Base-by-base conservation (phyloP, 176 grass and related monocot species). In the Aegilops umbellulata region DNA sequence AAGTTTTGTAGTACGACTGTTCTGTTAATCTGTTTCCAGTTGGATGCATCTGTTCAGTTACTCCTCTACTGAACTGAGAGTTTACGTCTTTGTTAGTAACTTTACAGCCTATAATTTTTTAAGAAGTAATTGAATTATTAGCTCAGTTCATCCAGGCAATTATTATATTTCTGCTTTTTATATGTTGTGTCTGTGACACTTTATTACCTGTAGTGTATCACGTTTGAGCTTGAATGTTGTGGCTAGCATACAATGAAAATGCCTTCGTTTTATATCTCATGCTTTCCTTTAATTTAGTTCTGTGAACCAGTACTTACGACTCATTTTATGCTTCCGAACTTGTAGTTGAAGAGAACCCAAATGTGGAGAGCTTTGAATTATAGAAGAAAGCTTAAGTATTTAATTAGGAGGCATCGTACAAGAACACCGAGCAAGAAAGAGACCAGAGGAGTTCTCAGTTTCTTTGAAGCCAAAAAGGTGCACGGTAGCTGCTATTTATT, bases 291-390 rank as follows among this genome's bases (percentile, higher is more conserved):
- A 51, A 34, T 38, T 60, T 23, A 49, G 38, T 69, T 35, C 10
- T 30, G 53, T 3, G 2, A 25, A 77, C 29, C 41, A 65, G 62
- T 84, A 63, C 64, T 29, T 49, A 53, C 73, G 22, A 65, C 39
- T 79, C n/a, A 55, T 23, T 20, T 65, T 38, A n/a, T 76, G 7
- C 14, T 76, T 82, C 78, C 27, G 58, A 68, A 64, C 84, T 6
- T 92, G 84, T 60, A 90, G 87, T 70, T 87, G 80, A 90, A 73
- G 84, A 85, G 57, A 84, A 51, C 68, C 44, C 61, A 77, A 72
- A 90, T 82, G 66, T 68, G 75, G 66, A 69, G 84, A 74, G 70
- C 72, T 63, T 90, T 32, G 81, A 85, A 70, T 85, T 82, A 72
- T 64, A 84, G 68, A 89, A 72, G 75, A 84, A 80, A 14, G 20